Evolutionary conservation across 1,284 basidiomycete genomes (phyloP).

Genomic region (Microbotryum silenes-acaulis): DNA sequence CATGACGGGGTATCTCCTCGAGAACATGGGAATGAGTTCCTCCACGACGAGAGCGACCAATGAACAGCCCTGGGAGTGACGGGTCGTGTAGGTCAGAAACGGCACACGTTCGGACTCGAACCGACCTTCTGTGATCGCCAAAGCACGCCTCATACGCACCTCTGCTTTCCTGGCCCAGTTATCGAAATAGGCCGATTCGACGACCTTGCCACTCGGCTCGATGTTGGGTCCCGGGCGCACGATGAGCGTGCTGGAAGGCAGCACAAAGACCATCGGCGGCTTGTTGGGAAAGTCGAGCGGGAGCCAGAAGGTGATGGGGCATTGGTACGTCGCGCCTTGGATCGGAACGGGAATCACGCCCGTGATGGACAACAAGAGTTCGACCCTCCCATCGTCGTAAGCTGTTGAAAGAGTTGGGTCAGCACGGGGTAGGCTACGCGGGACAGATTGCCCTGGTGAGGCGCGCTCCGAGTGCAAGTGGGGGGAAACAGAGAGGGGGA

Average conservation of each 20-base stretch:
- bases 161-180: conserved; percentile 78
- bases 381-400: conserved; percentile 79
- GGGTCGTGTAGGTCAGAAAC: neutral
- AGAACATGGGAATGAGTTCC: conserved; percentile 71
- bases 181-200: conserved; percentile 55
- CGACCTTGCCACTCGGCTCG: conserved; percentile 72
- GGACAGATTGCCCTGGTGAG: neutral
- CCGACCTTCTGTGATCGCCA: neutral
- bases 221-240: conserved; percentile 67
- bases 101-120: neutral
- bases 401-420: conserved; percentile 49
- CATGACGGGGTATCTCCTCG: conserved; percentile 37
- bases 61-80: conserved; percentile 55
- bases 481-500: neutral
- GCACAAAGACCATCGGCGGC: conserved; percentile 86
- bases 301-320: conserved; percentile 85
- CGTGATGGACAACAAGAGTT: conserved; percentile 79
- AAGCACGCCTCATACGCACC: conserved; percentile 45
- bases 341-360: conserved; percentile 85
- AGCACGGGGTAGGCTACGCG: conserved; percentile 34
- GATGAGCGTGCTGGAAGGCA: conserved; percentile 87
- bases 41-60: conserved; percentile 55
- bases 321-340: conserved; percentile 74
- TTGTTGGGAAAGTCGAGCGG: conserved; percentile 68
- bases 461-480: neutral